Percentiles rank a stretch among this genome's conserved stretches.
Evolutionary conservation across 129 eudicot genomes (phyloP).

Genomic region (Pseudognaphalium luteoalbum): DNA sequence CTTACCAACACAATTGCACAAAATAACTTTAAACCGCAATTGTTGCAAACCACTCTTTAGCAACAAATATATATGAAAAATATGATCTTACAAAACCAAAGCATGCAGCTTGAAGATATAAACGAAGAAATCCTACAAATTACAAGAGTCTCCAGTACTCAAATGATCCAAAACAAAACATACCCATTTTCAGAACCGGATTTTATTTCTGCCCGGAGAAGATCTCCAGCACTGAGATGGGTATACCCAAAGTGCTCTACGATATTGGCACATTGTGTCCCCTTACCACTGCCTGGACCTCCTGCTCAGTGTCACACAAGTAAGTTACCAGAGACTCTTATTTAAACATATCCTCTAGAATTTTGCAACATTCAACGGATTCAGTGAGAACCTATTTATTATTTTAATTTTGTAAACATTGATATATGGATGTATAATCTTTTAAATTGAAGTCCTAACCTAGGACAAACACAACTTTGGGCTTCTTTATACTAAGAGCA

Average conservation of each 20-base stretch:
- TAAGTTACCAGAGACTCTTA: background rate
- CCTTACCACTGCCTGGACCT: constrained; percentile 99
- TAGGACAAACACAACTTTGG: constrained; percentile 73
- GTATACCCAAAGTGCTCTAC: constrained; percentile 90
- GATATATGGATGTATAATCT: background rate
- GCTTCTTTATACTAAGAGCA: constrained; percentile 47
- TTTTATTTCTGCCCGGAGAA: constrained; percentile 88
- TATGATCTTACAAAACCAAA: background rate
- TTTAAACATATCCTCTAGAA: constrained; percentile 2
- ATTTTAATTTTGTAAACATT: background rate
- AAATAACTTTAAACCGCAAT: background rate
- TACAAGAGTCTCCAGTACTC: background rate
- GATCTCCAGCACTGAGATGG: constrained; percentile 99
- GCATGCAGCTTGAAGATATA: too few species aligned
- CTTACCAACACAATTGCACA: background rate
- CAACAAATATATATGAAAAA: too few species aligned
- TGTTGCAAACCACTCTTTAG: background rate
- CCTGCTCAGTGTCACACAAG: constrained; percentile 48
- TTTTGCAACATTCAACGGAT: background rate
- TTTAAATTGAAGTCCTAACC: constrained; percentile 25
- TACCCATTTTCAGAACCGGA: constrained; percentile 98
- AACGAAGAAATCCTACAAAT: too few species aligned
- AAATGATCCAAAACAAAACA: constrained; percentile 5
- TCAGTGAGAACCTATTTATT: background rate
- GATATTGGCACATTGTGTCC: constrained; percentile 95